These are phyloP conservation scores for Blastomyces silverae DNA, from an alignment of 2,329 filamentous ascomycete species.

Conservation along the genomic window DNA sequence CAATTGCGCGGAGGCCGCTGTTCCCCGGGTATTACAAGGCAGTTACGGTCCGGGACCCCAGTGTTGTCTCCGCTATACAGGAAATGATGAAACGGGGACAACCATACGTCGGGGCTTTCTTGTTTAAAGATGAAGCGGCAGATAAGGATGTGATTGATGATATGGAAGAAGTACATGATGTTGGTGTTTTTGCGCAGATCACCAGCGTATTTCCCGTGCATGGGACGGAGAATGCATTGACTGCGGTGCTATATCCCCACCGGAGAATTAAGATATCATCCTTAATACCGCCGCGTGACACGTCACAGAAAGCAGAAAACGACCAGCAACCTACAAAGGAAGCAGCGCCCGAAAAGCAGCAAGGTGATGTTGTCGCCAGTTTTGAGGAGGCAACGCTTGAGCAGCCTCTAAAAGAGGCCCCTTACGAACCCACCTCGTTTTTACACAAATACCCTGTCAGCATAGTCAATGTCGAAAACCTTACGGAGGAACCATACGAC, in stretches of 20 bases:
- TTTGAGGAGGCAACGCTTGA: constrained; percentile 78
- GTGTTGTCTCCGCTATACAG: constrained; percentile 84
- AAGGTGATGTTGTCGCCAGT: constrained; percentile 91
- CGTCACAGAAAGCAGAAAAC: constrained; percentile 28
- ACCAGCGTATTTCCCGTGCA: constrained; percentile 86
- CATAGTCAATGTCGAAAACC: constrained; percentile 89
- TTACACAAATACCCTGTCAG: constrained; percentile 86
- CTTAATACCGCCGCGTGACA: constrained; percentile 60
- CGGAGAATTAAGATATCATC: constrained; percentile 85
- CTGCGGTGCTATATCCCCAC: constrained; percentile 92
- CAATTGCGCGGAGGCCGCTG: constrained; percentile 84
- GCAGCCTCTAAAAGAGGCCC: constrained; percentile 47
- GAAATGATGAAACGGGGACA: constrained; percentile 97
- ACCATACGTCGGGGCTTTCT: constrained; percentile 91
- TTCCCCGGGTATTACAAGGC: constrained; percentile 99
- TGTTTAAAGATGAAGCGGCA: constrained; percentile 92
- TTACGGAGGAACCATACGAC: constrained; percentile 81
- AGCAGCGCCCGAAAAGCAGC: constrained; percentile 60
- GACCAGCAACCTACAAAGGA: constrained; percentile 39
- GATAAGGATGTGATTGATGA: constrained; percentile 92
- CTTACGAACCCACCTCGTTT: constrained; percentile 85
- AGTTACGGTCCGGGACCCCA: constrained; percentile 88
- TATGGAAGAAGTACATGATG: constrained; percentile 84
- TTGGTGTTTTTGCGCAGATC: constrained; percentile 95
- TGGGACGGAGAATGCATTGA: constrained; percentile 76